Evolutionary conservation across 176 grass and related monocot species (phyloP).

Genomic region (Leersia perrieri): DNA sequence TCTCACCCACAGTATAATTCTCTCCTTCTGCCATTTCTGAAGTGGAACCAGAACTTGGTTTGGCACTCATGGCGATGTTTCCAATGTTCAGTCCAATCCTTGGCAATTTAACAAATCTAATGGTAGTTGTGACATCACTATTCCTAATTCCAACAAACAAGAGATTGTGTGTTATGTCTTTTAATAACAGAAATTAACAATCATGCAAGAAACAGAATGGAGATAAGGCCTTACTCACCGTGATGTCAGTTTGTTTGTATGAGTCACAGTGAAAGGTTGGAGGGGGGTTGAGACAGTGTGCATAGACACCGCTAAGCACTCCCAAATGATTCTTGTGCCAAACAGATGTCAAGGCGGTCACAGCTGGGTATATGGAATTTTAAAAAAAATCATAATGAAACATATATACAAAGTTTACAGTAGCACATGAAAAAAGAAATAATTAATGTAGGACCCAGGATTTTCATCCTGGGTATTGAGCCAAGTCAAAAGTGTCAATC

Average conservation of each 20-base stretch:
- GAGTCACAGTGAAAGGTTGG: constrained; percentile 1
- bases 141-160: constrained; percentile 32
- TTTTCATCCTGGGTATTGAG: too few relatives aligned
- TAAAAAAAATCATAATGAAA: too few relatives aligned
- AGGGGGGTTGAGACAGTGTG: constrained; percentile 9
- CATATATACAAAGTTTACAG: too few relatives aligned
- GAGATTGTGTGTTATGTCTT: neutral
- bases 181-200: neutral
- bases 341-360: neutral
- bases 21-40: constrained; percentile 5
- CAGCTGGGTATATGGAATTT: too few relatives aligned
- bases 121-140: constrained; percentile 8
- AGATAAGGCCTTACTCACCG: neutral
- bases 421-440: too few relatives aligned
- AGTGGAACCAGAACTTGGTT: neutral
- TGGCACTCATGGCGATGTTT: constrained; percentile 27
- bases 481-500: too few relatives aligned
- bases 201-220: neutral
- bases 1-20: constrained; percentile 37
- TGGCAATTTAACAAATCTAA: constrained; percentile 27
- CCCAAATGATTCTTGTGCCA: neutral
- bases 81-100: constrained; percentile 29
- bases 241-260: neutral
- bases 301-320: constrained; percentile 20
- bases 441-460: too few relatives aligned